Evolutionary conservation across 2,329 filamentous ascomycete species (phyloP).

Genomic region (Tolypocladium ovalisporum): DNA sequence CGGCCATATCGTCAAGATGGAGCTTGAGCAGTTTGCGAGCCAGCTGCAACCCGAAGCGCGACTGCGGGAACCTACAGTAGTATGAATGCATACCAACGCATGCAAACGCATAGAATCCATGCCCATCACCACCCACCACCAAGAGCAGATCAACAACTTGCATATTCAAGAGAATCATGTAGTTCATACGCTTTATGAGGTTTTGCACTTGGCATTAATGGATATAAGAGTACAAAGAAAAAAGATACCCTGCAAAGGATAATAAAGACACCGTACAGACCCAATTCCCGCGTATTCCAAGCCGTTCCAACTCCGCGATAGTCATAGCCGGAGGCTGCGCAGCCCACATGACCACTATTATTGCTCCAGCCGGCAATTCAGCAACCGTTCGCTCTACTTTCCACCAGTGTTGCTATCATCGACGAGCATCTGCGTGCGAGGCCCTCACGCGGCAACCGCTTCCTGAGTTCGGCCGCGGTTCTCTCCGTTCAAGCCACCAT

Average conservation of each 20-base stretch:
- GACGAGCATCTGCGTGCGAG: not conserved
- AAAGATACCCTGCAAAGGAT: constrained; percentile 12
- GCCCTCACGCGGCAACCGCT: constrained; percentile 28
- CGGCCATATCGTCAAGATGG: constrained; percentile 74
- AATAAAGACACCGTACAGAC: constrained; percentile 8
- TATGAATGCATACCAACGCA: not conserved
- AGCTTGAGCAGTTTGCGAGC: constrained; percentile 66
- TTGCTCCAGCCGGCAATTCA: not conserved
- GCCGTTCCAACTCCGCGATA: constrained; percentile 13
- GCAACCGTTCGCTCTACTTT: not conserved
- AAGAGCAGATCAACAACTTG: not conserved
- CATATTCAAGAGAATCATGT: too few species aligned
- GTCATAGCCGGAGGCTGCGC: constrained; percentile 9
- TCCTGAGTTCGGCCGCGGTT: constrained; percentile 44
- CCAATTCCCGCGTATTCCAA: not conserved
- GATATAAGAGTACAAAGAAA: constrained; percentile 16
- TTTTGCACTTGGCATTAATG: constrained; percentile 14
- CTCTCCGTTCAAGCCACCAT: constrained; percentile 44
- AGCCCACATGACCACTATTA: constrained; percentile 6
- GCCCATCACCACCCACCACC: not conserved
- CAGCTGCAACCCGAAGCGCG: constrained; percentile 25
- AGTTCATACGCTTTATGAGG: not conserved
- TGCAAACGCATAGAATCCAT: not conserved
- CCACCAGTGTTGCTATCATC: not conserved
- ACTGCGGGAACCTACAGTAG: not conserved